These are phyloP conservation scores for Botrytis deweyae DNA, from an alignment of 2,329 filamentous ascomycete species.

Conservation along the genomic window DNA sequence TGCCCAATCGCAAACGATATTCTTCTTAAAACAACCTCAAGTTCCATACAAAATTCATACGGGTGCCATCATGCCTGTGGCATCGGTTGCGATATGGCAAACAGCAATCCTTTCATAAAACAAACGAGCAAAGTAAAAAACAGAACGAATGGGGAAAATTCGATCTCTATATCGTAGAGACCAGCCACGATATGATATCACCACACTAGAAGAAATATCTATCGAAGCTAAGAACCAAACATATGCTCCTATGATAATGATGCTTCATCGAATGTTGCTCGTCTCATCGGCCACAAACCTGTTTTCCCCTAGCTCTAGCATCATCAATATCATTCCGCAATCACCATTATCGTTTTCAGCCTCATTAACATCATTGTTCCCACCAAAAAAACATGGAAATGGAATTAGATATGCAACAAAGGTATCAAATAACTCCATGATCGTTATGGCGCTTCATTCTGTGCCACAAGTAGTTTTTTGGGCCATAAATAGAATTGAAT, in stretches of 20 bases:
- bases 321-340: background rate
- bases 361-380: background rate
- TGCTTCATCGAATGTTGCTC: background rate
- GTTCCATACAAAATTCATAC: background rate
- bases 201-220: background rate
- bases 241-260: background rate
- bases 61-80: background rate
- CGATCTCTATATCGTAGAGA: background rate
- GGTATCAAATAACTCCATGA: background rate
- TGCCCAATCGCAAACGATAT: background rate
- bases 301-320: background rate
- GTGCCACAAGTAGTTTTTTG: background rate
- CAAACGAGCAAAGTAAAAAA: background rate
- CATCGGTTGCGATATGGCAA: background rate
- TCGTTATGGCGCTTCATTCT: background rate
- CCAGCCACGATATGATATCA: background rate
- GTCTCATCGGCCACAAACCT: background rate
- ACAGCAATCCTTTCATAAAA: background rate
- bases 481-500: background rate
- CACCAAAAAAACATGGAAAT: background rate
- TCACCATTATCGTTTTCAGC: background rate
- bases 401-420: background rate
- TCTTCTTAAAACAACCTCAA: background rate
- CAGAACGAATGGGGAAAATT: background rate
- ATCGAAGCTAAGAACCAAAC: background rate